These are phyloP conservation scores for Metschnikowia cerradonensis DNA, from an alignment of 805 yeast species.

Conservation along the genomic window DNA sequence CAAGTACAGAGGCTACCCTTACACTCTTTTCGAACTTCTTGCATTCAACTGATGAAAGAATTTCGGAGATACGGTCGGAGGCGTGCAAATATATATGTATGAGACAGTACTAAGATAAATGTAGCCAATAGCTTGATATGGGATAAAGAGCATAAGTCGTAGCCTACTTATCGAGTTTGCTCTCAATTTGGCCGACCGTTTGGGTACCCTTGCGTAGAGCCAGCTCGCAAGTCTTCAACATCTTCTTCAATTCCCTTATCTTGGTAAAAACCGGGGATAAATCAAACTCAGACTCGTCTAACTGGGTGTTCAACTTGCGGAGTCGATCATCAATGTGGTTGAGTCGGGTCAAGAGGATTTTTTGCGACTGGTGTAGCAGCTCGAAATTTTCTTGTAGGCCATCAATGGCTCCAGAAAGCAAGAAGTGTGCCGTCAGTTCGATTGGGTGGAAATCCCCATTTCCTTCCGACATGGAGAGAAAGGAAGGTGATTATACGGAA, in stretches of 20 bases:
- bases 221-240: conserved; percentile 24
- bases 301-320: conserved; percentile 20
- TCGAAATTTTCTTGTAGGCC: conserved; percentile 47
- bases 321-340: conserved; percentile 39
- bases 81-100: neutral
- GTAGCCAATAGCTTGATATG: neutral
- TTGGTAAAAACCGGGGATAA: conserved; percentile 19
- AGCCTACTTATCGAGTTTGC: neutral
- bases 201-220: conserved; percentile 36
- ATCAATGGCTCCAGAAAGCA: conserved; percentile 53
- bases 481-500: no score
- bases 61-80: neutral
- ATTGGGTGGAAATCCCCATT: conserved; percentile 48
- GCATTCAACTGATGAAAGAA: neutral
- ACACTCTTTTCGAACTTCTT: conserved; percentile 40
- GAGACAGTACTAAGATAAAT: neutral
- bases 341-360: conserved; percentile 48
- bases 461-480: conserved; percentile 6
- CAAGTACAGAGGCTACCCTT: conserved; percentile 80
- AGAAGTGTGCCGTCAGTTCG: conserved; percentile 54
- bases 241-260: conserved; percentile 29
- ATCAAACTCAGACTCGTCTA: conserved; percentile 20
- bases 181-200: conserved; percentile 20
- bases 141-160: neutral
- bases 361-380: conserved; percentile 53